Evolutionary conservation across 2,329 filamentous ascomycete genomes (phyloP).

Genomic region (Aspergillus unguis): DNA sequence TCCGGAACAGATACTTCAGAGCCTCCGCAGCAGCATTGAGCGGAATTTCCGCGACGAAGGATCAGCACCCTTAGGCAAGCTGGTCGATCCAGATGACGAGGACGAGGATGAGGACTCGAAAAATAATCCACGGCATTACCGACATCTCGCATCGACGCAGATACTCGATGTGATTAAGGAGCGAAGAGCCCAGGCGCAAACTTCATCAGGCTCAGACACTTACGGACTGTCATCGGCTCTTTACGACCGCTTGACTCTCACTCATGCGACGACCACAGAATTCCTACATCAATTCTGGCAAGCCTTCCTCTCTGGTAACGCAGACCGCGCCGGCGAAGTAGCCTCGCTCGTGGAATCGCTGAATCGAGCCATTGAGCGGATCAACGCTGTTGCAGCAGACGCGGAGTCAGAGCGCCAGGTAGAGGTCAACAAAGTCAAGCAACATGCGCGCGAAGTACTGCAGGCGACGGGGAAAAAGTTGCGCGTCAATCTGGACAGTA

Average conservation of each 20-base stretch:
- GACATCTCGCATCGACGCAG: conserved; percentile 55
- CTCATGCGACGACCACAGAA: conserved; percentile 89
- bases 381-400: conserved; percentile 73
- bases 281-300: conserved; percentile 98
- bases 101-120: conserved; percentile 58
- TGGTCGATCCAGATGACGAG: conserved; percentile 53
- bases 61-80: conserved; percentile 66
- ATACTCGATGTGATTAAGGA: conserved; percentile 58
- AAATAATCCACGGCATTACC: conserved; percentile 64
- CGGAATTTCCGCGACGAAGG: conserved; percentile 47
- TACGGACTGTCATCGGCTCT: conserved; percentile 50
- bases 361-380: conserved; percentile 70
- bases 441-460: conserved; percentile 67
- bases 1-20: conserved; percentile 64
- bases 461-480: conserved; percentile 71
- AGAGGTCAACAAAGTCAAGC: conserved; percentile 64
- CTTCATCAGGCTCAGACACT: conserved; percentile 36
- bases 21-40: conserved; percentile 60
- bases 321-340: conserved; percentile 75
- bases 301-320: conserved; percentile 83
- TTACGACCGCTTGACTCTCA: conserved; percentile 65
- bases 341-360: conserved; percentile 80
- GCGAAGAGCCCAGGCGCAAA: conserved; percentile 49
- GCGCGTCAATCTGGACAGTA: conserved; percentile 60
- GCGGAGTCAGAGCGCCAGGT: conserved; percentile 71